Percentiles rank a stretch among this genome's conserved stretches.
Evolutionary conservation across 129 eudicot species (phyloP).

Genomic region (Flaveria sonorensis): DNA sequence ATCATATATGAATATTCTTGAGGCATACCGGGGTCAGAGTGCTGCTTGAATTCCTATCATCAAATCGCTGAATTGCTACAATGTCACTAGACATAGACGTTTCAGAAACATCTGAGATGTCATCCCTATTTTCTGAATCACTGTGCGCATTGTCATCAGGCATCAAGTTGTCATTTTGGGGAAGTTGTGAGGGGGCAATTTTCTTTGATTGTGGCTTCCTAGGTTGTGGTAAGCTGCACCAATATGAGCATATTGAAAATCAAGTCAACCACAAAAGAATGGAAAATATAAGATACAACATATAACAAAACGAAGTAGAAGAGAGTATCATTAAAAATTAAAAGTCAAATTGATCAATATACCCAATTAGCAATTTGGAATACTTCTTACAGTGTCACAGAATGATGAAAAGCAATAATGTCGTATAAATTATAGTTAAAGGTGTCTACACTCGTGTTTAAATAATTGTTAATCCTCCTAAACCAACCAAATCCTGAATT

Average conservation of each 20-base stretch:
- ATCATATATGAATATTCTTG: slow-evolving; percentile 18
- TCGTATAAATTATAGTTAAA: neutral
- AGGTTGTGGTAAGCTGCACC: slow-evolving; percentile 58
- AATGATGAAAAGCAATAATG: neutral
- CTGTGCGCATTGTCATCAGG: slow-evolving; percentile 44
- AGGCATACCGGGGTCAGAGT: slow-evolving; percentile 39
- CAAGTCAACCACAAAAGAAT: slow-evolving; percentile 7
- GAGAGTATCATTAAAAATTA: neutral
- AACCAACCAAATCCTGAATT: slow-evolving; percentile 13
- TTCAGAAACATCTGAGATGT: slow-evolving; percentile 31
- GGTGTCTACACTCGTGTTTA: neutral
- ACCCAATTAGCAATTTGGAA: neutral
- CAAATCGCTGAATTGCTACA: slow-evolving; percentile 44
- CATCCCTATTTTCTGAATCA: slow-evolving; percentile 49
- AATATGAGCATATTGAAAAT: slow-evolving; percentile 15
- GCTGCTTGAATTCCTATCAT: slow-evolving; percentile 36
- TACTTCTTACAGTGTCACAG: slow-evolving; percentile 3
- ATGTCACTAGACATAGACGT: slow-evolving; percentile 35
- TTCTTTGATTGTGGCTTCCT: slow-evolving; percentile 68
- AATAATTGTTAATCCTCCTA: slow-evolving; percentile 1
- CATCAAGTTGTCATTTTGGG: slow-evolving; percentile 47
- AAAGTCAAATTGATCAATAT: neutral
- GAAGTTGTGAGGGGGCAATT: slow-evolving; percentile 41
- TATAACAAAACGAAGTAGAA: slow-evolving; percentile 15
- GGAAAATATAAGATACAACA: neutral